Evolutionary conservation across 2,329 filamentous ascomycete species (phyloP), one percentile per base, ranked within the genome.

Genomic region (Colletotrichum neosansevieriae): DNA sequence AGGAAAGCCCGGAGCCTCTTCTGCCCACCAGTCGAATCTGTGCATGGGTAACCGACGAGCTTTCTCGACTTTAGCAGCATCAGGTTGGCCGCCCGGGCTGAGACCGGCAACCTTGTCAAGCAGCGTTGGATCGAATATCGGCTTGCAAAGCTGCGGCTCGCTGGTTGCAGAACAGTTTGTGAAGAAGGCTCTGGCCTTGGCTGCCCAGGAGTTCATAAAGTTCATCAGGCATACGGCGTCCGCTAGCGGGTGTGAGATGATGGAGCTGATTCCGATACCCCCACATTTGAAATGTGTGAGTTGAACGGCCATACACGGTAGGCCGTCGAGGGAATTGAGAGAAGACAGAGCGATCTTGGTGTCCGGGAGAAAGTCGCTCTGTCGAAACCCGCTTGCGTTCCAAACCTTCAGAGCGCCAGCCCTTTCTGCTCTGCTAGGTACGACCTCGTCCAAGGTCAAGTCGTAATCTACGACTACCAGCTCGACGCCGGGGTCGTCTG

Each of bases 21-120:
- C 71, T 32, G 74, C 75, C 81, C 81, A 86, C 80, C 83, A 85
- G 74, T 85, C 81, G 64, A 79, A 85, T 6, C 83, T 79, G 70
- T 85, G 80, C 61, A 82, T 74, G 1, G 84, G 83, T 5, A 86
- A 72, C 2, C 72, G 70, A 7, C 79, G 74, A 4, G 81, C 80
- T 32, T 69, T 72, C 0, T 71, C 66, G 19, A 77, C 57, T 6
- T 74, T 71, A 5, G 75, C 69, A 3, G 75, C 64, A n/a, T 77
- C 72, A 0, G 77, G 72, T 4, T 36, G 6, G 1, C 45, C 34
- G 7, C 72, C 72, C 1, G 70, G 53, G 1, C 38, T 57, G 15
- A 73, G 71, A 3, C 74, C 72, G 29, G 80, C 77, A 15, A 77
- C 75, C 32, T 53, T 72, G 56, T 85, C 82, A 3, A 86, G 74